These are phyloP conservation scores for Cynara cardunculus DNA, from an alignment of 129 eudicot genomes.

Conservation along the genomic window DNA sequence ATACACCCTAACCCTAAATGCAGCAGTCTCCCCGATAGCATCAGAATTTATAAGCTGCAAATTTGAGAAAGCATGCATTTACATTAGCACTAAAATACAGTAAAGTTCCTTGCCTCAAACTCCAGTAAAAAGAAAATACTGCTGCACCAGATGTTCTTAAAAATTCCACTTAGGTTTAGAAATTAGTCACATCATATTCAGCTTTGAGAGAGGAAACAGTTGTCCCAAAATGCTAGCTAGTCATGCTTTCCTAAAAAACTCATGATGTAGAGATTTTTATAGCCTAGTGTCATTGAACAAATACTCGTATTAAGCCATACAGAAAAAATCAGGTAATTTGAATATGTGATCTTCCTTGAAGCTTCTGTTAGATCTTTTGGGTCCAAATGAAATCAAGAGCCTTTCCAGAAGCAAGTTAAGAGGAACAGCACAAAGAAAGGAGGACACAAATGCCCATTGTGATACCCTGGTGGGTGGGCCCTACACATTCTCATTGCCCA, in stretches of 20 bases:
- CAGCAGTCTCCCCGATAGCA: slow-evolving; percentile 30
- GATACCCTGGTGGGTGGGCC: too few relatives aligned
- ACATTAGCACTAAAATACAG: not conserved
- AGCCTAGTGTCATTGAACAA: not conserved
- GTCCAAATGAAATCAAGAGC: not conserved
- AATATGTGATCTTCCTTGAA: not conserved
- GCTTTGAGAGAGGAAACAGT: not conserved
- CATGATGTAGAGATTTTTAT: not conserved
- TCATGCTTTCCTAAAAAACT: not conserved
- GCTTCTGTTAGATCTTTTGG: not conserved
- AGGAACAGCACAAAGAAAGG: too few relatives aligned
- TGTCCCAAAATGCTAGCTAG: not conserved
- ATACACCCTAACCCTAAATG: slow-evolving; percentile 44
- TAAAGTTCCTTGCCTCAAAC: not conserved
- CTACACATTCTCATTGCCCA: too few relatives aligned
- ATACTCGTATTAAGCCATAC: not conserved
- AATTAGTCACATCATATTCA: slow-evolving; percentile 5
- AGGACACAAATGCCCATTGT: too few relatives aligned
- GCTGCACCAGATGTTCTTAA: not conserved
- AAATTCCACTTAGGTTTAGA: not conserved
- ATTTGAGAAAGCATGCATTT: slow-evolving; percentile 15
- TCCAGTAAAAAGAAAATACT: not conserved
- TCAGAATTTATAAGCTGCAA: slow-evolving; percentile 48
- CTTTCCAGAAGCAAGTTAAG: too few relatives aligned
- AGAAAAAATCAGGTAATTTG: not conserved